Conservation (phyloP, 352 stramenopile genomes). For the Phytophthora ramorum region DNA sequence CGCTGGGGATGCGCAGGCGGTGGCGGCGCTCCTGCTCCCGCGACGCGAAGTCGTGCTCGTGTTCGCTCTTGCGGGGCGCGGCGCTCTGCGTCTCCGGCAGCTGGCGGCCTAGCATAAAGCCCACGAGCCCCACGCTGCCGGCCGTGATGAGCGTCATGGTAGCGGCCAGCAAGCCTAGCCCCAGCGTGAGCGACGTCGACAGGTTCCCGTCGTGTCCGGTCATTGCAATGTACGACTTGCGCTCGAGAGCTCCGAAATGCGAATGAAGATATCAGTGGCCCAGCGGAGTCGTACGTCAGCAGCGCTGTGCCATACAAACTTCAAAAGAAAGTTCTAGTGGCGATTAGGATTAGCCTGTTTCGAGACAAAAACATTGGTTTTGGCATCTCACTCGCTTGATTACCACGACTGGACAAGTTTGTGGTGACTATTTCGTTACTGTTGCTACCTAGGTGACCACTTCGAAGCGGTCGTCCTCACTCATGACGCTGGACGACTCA, state of each 20-base stretch:
- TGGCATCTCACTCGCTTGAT: slow-evolving; percentile 23
- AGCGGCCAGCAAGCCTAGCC: slow-evolving; percentile 68
- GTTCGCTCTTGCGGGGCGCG: slow-evolving; percentile 7
- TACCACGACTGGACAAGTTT: slow-evolving; percentile 4
- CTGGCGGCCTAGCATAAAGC: slow-evolving; percentile 76
- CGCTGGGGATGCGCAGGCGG: slow-evolving; percentile 70
- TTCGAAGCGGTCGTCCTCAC: slow-evolving; percentile 70
- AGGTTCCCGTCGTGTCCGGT: slow-evolving; percentile 40
- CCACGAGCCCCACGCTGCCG: slow-evolving; percentile 70
- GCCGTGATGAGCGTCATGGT: slow-evolving; percentile 81
- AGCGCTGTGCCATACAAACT: slow-evolving; percentile 27
- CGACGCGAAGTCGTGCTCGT: slow-evolving; percentile 17
- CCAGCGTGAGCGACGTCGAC: slow-evolving; percentile 65
- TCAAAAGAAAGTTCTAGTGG: slow-evolving; percentile 28
- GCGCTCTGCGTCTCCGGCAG: slow-evolving; percentile 14
- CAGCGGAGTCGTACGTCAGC: slow-evolving; percentile 6
- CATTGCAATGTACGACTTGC: slow-evolving; percentile 24
- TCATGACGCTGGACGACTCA: slow-evolving; percentile 58
- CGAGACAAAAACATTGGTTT: slow-evolving; percentile 21
- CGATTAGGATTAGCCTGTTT: neutral
- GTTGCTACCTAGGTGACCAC: slow-evolving; percentile 47
- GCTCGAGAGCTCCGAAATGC: slow-evolving; percentile 13
- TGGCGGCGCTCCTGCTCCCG: slow-evolving; percentile 36
- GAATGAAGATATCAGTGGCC: slow-evolving; percentile 24
- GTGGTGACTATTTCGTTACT: slow-evolving; percentile 8